phyloP scores from a whole-genome alignment of 2,329 filamentous ascomycete species.

The Monilinia vaccinii-corymbosi region DNA sequence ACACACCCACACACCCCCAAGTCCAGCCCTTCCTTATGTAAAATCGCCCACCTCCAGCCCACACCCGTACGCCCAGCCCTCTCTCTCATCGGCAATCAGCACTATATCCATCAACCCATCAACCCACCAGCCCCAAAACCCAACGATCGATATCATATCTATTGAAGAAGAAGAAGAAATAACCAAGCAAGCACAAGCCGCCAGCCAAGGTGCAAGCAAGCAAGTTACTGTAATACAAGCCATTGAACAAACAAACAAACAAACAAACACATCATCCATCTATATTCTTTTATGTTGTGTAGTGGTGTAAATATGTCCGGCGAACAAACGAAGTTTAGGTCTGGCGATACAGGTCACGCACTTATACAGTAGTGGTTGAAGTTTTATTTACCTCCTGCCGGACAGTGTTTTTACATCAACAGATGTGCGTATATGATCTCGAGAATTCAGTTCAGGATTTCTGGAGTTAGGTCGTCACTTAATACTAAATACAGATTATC shows the following conservation, averaged over 20 bases:
- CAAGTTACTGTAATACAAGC: not conserved
- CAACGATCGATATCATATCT: conserved; percentile 9
- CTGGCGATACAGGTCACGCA: not conserved
- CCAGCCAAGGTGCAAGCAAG: too few species aligned
- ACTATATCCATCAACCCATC: too few species aligned
- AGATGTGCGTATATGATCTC: not conserved
- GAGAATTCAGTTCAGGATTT: too few species aligned
- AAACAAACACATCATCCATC: too few species aligned
- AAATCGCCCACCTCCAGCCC: too few species aligned
- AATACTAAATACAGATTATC: not conserved
- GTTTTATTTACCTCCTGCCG: not conserved
- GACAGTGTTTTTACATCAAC: not conserved
- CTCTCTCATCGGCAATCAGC: too few species aligned
- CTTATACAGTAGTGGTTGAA: not conserved
- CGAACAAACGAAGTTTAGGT: not conserved
- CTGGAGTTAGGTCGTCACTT: not conserved
- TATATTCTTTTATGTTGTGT: not conserved
- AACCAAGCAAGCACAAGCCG: too few species aligned
- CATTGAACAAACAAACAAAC: conserved; percentile 10
- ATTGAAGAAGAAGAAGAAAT: conserved; percentile 9
- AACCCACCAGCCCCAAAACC: too few species aligned
- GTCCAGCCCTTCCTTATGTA: too few species aligned
- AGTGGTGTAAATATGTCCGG: not conserved
- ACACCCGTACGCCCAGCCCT: too few species aligned
- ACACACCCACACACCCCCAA: too few species aligned